phyloP scores from a whole-genome alignment of 768 basidiomycete species.

The Lactarius hengduanensis region DNA sequence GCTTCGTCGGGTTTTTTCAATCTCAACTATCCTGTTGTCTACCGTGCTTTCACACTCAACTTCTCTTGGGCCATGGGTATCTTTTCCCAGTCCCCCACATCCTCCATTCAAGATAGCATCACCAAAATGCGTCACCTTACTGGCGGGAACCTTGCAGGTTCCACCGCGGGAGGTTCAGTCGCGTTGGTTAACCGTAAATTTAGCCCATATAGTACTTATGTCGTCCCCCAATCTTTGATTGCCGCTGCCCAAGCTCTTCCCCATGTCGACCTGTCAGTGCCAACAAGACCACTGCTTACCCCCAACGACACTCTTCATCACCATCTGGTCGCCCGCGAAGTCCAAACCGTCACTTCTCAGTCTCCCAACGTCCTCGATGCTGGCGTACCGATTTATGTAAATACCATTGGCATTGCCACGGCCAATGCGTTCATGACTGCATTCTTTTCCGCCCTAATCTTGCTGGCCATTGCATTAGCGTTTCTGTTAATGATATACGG shows the following conservation, averaged over 20 bases:
- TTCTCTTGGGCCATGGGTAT: constrained; percentile 89
- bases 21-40: constrained; percentile 85
- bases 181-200: constrained; percentile 77
- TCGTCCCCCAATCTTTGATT: constrained; percentile 13
- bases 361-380: constrained; percentile 70
- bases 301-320: not conserved
- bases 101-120: constrained; percentile 72
- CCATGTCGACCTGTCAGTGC: constrained; percentile 27
- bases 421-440: constrained; percentile 89
- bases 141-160: constrained; percentile 69
- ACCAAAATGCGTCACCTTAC: constrained; percentile 80
- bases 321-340: constrained; percentile 37
- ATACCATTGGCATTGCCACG: constrained; percentile 71
- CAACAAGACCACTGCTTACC: not conserved
- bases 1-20: constrained; percentile 75
- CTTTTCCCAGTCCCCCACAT: constrained; percentile 50
- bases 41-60: constrained; percentile 78
- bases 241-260: constrained; percentile 27
- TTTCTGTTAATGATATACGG: constrained; percentile 54
- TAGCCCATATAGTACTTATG: constrained; percentile 67
- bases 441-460: constrained; percentile 71
- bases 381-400: constrained; percentile 81
- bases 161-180: constrained; percentile 57
- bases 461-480: constrained; percentile 57
- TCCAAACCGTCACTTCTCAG: constrained; percentile 61